Evolutionary conservation across 2,329 filamentous ascomycete genomes (phyloP).

Genomic region (Aspergillus sp.): DNA sequence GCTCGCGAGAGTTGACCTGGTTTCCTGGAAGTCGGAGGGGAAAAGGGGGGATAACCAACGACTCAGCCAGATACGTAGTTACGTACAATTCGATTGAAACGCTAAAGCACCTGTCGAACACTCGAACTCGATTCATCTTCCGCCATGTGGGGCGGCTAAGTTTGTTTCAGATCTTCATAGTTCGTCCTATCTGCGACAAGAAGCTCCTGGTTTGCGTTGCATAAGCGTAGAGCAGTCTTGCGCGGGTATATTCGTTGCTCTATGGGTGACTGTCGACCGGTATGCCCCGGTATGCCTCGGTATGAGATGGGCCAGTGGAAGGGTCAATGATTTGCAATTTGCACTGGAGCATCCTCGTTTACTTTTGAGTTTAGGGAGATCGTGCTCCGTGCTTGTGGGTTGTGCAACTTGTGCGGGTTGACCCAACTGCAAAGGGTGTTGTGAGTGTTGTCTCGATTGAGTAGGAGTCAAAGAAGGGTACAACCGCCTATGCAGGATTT

Average conservation of each 20-base stretch:
- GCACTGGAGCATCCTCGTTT: too few relatives aligned
- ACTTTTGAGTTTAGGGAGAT: too few relatives aligned
- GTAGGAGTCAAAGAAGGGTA: too few relatives aligned
- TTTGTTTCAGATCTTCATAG: background rate
- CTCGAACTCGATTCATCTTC: background rate
- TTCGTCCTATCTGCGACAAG: background rate
- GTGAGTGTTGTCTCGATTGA: too few relatives aligned
- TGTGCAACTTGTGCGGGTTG: too few relatives aligned
- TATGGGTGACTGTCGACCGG: background rate
- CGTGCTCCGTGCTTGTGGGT: too few relatives aligned
- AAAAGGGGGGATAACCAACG: background rate
- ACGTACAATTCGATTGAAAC: background rate
- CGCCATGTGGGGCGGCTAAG: background rate
- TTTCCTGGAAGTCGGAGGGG: background rate
- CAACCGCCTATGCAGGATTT: too few relatives aligned
- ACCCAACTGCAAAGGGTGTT: too few relatives aligned
- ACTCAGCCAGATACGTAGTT: background rate
- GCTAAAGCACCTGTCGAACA: background rate
- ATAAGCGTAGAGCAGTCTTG: background rate
- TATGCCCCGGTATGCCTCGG: background rate
- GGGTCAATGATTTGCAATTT: too few relatives aligned
- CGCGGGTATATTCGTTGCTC: too few relatives aligned
- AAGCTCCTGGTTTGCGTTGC: background rate
- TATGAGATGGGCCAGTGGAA: background rate
- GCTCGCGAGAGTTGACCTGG: background rate